Percentiles rank a stretch among this genome's conserved stretches.
phyloP scores from a whole-genome alignment of 2,329 filamentous ascomycete species.

The Pseudogymnoascus sp. region DNA sequence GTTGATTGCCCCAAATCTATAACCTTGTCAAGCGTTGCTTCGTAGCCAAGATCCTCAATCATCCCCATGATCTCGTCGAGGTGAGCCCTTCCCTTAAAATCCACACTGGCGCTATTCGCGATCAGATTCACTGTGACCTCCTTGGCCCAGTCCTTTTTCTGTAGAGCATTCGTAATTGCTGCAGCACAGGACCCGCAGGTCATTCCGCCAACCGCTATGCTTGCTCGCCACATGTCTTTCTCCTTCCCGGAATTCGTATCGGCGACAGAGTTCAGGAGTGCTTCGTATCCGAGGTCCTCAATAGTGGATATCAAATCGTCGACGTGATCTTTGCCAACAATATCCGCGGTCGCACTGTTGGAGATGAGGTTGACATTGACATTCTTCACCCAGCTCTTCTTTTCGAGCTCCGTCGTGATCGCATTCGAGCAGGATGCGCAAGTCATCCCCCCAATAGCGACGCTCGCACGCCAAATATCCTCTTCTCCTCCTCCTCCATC shows the following conservation, averaged over 20 bases:
- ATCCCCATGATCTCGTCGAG: constrained; percentile 36
- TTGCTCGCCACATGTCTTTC: constrained; percentile 37
- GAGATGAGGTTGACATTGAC: constrained; percentile 43
- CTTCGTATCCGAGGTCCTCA: constrained; percentile 58
- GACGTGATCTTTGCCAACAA: constrained; percentile 35
- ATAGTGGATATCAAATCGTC: constrained; percentile 39
- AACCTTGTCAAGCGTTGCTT: constrained; percentile 48
- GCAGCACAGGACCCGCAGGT: constrained; percentile 46
- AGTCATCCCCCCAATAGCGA: constrained; percentile 48
- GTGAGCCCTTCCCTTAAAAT: constrained; percentile 37
- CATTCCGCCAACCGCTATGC: constrained; percentile 46
- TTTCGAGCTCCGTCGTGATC: constrained; percentile 38
- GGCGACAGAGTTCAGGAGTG: constrained; percentile 42
- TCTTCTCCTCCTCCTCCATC: constrained; percentile 28
- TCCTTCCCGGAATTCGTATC: not conserved
- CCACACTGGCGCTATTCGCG: constrained; percentile 41
- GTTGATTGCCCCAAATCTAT: constrained; percentile 1
- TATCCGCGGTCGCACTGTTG: constrained; percentile 42
- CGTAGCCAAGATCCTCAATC: constrained; percentile 58
- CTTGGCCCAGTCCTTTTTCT: constrained; percentile 38
- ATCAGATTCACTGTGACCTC: constrained; percentile 42
- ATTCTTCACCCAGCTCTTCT: constrained; percentile 39
- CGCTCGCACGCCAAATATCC: constrained; percentile 38
- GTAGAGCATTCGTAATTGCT: constrained; percentile 38
- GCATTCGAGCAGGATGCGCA: constrained; percentile 44